phyloP scores from a whole-genome alignment of 2,329 filamentous ascomycete species.

The Exophiala mesophila region DNA sequence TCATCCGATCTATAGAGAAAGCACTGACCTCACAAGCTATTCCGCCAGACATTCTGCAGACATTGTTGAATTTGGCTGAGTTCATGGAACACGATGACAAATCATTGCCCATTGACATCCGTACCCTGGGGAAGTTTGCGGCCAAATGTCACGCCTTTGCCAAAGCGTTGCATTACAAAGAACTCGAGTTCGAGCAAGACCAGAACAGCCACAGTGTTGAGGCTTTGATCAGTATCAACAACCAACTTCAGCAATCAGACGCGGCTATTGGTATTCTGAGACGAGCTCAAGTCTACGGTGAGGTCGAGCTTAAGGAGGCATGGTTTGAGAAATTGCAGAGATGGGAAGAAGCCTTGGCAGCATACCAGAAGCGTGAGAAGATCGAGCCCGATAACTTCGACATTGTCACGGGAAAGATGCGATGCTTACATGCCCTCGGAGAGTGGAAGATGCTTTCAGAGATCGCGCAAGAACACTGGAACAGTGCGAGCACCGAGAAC shows the following conservation, averaged over 20 bases:
- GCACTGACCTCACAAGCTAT: slow-evolving; percentile 94
- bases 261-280: slow-evolving; percentile 96
- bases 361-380: slow-evolving; percentile 80
- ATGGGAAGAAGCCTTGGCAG: slow-evolving; percentile 93
- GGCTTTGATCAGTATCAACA: slow-evolving; percentile 98
- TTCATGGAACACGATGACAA: slow-evolving; percentile 99
- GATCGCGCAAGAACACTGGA: slow-evolving; percentile 89
- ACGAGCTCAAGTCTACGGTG: slow-evolving; percentile 91
- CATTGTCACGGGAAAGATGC: slow-evolving; percentile 99
- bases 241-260: slow-evolving; percentile 96
- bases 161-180: slow-evolving; percentile 97
- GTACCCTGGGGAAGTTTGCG: slow-evolving; percentile 88
- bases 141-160: slow-evolving; percentile 96
- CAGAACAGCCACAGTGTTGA: slow-evolving; percentile 94
- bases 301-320: slow-evolving; percentile 93
- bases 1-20: slow-evolving; percentile 91
- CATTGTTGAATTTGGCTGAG: slow-evolving; percentile 91
- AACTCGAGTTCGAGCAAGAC: slow-evolving; percentile 95
- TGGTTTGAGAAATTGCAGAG: slow-evolving; percentile 99
- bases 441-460: slow-evolving; percentile 94
- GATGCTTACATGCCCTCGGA: slow-evolving; percentile 90
- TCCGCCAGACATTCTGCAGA: slow-evolving; percentile 88
- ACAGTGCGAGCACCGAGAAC: slow-evolving; percentile 79
- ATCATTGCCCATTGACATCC: slow-evolving; percentile 92
- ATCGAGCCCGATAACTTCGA: slow-evolving; percentile 77